A percentile compares a stretch with the other conserved stretches of the same genome.
These are phyloP conservation scores for Annulohypoxylon moriforme DNA, from an alignment of 495 filamentous ascomycete genomes.

Conservation along the genomic window DNA sequence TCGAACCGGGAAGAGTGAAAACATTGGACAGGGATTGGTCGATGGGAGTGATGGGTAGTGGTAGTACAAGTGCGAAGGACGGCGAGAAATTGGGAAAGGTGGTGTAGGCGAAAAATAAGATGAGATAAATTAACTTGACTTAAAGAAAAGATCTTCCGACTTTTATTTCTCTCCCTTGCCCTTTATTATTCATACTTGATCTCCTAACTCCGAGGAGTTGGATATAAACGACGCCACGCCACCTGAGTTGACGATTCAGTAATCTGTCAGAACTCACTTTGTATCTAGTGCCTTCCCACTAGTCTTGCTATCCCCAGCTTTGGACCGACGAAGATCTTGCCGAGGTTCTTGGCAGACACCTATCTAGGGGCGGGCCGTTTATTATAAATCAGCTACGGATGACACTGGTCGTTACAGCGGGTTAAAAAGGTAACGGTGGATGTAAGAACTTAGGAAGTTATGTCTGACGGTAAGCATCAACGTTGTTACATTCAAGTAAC, in stretches of 20 bases:
- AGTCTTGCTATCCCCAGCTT: slow-evolving; percentile 27
- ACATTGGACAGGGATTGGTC: slow-evolving; percentile 22
- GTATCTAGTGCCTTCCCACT: slow-evolving; percentile 18
- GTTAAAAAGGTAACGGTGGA: not conserved
- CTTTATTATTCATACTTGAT: not conserved
- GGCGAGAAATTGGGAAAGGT: slow-evolving; percentile 14
- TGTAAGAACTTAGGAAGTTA: not conserved
- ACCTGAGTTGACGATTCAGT: slow-evolving; percentile 18
- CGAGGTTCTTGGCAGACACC: slow-evolving; percentile 14
- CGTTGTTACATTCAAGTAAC: not conserved
- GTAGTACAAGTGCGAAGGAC: slow-evolving; percentile 23
- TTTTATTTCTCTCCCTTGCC: not conserved
- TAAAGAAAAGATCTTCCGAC: not conserved
- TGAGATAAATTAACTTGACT: not conserved
- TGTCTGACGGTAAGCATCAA: not conserved
- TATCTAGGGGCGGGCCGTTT: slow-evolving; percentile 1
- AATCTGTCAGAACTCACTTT: slow-evolving; percentile 6
- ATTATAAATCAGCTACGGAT: not conserved
- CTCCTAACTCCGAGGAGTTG: slow-evolving; percentile 6
- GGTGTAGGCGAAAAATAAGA: not conserved
- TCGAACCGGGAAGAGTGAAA: slow-evolving; percentile 20
- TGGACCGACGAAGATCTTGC: slow-evolving; percentile 2
- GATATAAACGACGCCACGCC: slow-evolving; percentile 11
- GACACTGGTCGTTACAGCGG: not conserved
- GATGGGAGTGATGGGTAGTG: not conserved